Evolutionary conservation across 345 rosid species (phyloP).

Genomic region (Gossypium bickii): DNA sequence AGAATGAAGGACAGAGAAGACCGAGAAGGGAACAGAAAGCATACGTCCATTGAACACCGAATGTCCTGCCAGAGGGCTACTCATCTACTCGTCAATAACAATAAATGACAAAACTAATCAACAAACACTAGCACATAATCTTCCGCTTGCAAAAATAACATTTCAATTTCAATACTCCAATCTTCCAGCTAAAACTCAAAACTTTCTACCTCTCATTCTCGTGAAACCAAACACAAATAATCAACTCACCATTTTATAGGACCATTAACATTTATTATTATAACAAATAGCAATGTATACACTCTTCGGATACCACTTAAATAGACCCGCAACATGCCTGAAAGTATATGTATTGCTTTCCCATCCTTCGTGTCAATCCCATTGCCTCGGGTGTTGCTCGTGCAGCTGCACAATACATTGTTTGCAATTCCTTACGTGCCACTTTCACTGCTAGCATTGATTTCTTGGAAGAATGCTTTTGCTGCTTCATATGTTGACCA

Average conservation of each 20-base stretch:
- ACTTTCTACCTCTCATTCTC: conserved; percentile 6
- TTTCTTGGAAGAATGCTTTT: conserved; percentile 65
- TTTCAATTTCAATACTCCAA: background rate
- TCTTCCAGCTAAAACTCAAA: background rate
- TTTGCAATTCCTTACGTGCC: conserved; percentile 12
- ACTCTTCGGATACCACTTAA: conserved; percentile 13
- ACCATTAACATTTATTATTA: background rate
- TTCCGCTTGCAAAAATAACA: background rate
- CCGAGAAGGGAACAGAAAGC: too few relatives aligned
- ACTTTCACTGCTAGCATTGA: conserved; percentile 35
- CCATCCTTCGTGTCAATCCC: conserved; percentile 3
- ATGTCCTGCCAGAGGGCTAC: background rate
- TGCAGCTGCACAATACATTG: conserved; percentile 18
- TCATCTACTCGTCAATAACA: background rate
- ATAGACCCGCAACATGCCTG: conserved; percentile 5
- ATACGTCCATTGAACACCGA: too few relatives aligned
- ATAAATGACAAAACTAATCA: background rate
- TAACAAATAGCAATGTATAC: conserved; percentile 14
- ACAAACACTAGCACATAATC: background rate
- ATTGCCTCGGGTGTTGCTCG: background rate
- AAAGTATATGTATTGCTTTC: background rate
- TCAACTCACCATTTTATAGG: background rate
- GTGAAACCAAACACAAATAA: background rate
- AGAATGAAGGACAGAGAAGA: too few relatives aligned
- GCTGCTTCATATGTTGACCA: conserved; percentile 91